phyloP scores from a whole-genome alignment of 2,329 filamentous ascomycete species.

The Lecanicillium sp. region DNA sequence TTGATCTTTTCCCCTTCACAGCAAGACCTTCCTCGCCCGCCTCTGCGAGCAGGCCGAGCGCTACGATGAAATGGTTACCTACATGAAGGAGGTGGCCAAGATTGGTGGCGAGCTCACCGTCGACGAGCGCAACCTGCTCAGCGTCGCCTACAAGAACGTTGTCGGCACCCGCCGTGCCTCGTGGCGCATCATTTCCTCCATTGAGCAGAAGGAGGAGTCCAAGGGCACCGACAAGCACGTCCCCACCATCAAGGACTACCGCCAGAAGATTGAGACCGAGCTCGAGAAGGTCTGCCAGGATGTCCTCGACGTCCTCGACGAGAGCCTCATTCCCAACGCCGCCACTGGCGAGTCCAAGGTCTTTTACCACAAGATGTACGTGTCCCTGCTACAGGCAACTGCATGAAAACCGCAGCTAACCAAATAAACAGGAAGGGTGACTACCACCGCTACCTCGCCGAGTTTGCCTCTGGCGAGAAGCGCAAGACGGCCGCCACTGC shows the following conservation, averaged over 20 bases:
- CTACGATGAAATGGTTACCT: conserved; percentile 99
- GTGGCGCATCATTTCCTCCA: conserved; percentile 99
- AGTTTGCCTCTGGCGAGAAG: conserved; percentile 90
- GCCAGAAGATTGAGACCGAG: conserved; percentile 95
- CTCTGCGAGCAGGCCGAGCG: conserved; percentile 99
- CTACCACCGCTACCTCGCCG: conserved; percentile 91
- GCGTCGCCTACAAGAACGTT: conserved; percentile 99
- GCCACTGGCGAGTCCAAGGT: conserved; percentile 98
- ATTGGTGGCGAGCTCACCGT: conserved; percentile 73
- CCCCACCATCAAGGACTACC: conserved; percentile 89
- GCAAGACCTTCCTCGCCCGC: conserved; percentile 99
- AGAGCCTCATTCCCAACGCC: conserved; percentile 90
- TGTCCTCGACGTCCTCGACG: conserved; percentile 89
- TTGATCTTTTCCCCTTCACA: conserved; percentile 30
- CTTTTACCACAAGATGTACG: conserved; percentile 99
- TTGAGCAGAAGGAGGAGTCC: conserved; percentile 99
- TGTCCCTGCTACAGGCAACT: conserved; percentile 16
- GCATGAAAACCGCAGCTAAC: not conserved
- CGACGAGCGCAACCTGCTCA: conserved; percentile 97
- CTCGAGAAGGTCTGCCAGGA: conserved; percentile 98
- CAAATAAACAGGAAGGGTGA: conserved; percentile 75
- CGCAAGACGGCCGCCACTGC: conserved; percentile 81
- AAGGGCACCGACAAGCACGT: conserved; percentile 97
- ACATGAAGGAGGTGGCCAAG: conserved; percentile 99
- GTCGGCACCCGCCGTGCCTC: conserved; percentile 96